Evolutionary conservation across 805 yeast species (phyloP).

Genomic region (Cyberlindnera mrakii): DNA sequence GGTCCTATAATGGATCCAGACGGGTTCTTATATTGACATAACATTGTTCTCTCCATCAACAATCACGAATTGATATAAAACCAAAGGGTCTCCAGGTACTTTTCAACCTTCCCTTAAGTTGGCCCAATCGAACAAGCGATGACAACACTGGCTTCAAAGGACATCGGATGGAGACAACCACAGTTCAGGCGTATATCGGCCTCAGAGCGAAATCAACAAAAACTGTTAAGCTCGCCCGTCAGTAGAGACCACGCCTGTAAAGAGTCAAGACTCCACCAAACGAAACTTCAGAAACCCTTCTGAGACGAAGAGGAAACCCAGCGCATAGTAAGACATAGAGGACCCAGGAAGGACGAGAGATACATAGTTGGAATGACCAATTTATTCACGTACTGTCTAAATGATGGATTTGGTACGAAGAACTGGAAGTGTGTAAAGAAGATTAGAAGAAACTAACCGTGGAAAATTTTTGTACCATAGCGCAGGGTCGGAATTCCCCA

Average conservation of each 20-base stretch:
- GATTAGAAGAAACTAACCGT: neutral
- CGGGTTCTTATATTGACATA: slow-evolving; percentile 19
- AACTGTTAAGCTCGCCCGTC: neutral
- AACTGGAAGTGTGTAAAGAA: neutral
- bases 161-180: neutral
- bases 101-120: too few species aligned
- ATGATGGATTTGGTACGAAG: slow-evolving; percentile 5
- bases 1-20: slow-evolving; percentile 19
- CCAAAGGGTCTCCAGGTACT: neutral
- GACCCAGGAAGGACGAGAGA: too few species aligned
- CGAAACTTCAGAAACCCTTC: too few species aligned
- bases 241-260: too few species aligned
- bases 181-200: neutral
- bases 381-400: slow-evolving; percentile 5
- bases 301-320: too few species aligned
- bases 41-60: slow-evolving; percentile 15
- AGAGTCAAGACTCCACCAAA: too few species aligned
- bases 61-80: slow-evolving; percentile 17
- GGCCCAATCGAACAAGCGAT: too few species aligned
- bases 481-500: neutral
- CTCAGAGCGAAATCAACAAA: neutral
- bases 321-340: too few species aligned
- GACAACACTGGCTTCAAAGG: neutral
- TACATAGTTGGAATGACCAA: neutral
- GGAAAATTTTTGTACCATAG: neutral